Evolutionary conservation across 2,329 filamentous ascomycete species (phyloP).

Genomic region (Aspergillus tamarii): DNA sequence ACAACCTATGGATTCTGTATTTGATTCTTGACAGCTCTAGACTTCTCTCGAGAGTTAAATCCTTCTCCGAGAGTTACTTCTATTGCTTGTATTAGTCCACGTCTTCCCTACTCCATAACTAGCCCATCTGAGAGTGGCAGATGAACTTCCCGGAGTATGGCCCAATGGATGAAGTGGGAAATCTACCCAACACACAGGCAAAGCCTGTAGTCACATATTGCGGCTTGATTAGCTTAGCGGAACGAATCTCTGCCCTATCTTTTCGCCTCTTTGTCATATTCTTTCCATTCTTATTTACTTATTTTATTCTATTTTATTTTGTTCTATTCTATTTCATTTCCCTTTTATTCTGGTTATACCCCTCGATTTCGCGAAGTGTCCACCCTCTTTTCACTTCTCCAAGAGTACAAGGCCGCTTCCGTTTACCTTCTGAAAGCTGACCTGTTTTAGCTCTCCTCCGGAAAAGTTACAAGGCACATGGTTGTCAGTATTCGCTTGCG

Average conservation of each 20-base stretch:
- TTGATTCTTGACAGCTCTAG: background rate
- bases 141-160: too few species aligned
- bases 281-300: background rate
- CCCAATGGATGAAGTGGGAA: background rate
- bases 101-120: background rate
- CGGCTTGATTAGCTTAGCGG: background rate
- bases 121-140: background rate
- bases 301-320: too few species aligned
- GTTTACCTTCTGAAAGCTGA: background rate
- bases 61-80: background rate
- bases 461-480: background rate
- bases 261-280: too few species aligned
- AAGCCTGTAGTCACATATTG: background rate
- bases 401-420: background rate
- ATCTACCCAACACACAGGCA: background rate
- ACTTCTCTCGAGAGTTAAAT: background rate
- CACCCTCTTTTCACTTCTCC: background rate
- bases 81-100: background rate
- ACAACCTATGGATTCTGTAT: constrained; percentile 14
- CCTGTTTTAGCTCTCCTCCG: background rate
- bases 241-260: background rate
- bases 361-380: background rate
- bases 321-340: too few species aligned
- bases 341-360: background rate
- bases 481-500: too few species aligned